phyloP scores from a whole-genome alignment of 106 monocot species.

The Platanthera zijinensis region DNA sequence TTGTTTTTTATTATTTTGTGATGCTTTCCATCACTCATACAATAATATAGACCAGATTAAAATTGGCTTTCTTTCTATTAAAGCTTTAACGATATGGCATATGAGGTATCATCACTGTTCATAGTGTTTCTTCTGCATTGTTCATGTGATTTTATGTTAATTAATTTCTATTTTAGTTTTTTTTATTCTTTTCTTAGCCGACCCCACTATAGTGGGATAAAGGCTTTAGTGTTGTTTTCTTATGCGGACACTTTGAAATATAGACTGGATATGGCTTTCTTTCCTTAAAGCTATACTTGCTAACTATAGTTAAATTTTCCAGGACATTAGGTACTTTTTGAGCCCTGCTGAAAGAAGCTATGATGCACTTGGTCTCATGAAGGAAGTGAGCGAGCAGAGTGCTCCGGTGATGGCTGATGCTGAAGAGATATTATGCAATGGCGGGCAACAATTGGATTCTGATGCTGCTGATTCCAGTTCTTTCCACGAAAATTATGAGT shows the following conservation, averaged over 20 bases:
- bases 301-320: slow-evolving; percentile 8
- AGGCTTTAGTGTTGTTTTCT: too few species aligned
- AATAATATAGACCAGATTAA: too few species aligned
- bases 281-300: too few species aligned
- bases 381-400: slow-evolving; percentile 35
- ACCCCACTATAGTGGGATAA: too few species aligned
- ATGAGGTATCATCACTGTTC: slow-evolving; percentile 29
- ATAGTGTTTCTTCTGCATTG: too few species aligned
- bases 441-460: background rate
- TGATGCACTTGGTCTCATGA: slow-evolving; percentile 45
- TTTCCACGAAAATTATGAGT: slow-evolving; percentile 10
- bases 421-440: slow-evolving; percentile 27
- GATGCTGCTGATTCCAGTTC: background rate
- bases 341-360: slow-evolving; percentile 40
- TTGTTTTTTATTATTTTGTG: background rate
- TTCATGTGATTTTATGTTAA: background rate
- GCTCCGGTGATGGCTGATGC: slow-evolving; percentile 33
- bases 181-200: too few species aligned
- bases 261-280: too few species aligned
- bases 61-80: too few species aligned
- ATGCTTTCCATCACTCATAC: too few species aligned
- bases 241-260: too few species aligned
- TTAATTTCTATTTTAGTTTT: background rate
- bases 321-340: slow-evolving; percentile 38
- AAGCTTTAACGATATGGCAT: slow-evolving; percentile 9